A percentile compares a stretch with the other conserved stretches of the same genome.
Evolutionary conservation across 352 stramenopile species (phyloP).

Genomic region (Blastocystis sp.): DNA sequence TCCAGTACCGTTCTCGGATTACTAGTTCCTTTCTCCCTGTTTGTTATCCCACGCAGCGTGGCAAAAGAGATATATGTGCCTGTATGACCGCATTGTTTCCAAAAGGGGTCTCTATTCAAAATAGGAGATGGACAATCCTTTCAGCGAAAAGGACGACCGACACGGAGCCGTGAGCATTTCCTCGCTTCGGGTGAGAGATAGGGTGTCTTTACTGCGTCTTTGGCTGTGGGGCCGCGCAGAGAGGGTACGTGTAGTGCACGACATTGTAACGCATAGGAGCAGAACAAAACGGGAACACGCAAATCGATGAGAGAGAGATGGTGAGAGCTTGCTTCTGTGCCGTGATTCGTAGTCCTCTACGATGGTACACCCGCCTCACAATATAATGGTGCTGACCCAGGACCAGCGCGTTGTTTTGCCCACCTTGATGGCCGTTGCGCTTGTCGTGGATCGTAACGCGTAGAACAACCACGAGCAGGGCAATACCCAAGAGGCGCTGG

Average conservation of each 20-base stretch:
- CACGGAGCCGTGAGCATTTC: not conserved
- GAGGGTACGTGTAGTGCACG: slow-evolving; percentile 1
- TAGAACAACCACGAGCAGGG: slow-evolving; percentile 57
- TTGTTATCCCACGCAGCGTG: not conserved
- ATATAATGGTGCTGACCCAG: slow-evolving; percentile 30
- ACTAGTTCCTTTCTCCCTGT: slow-evolving; percentile 12
- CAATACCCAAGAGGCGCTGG: slow-evolving; percentile 33
- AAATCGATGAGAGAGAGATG: slow-evolving; percentile 25
- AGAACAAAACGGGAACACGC: not conserved
- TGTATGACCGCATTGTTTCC: not conserved
- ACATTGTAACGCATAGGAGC: not conserved
- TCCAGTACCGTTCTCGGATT: slow-evolving; percentile 60
- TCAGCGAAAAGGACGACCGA: slow-evolving; percentile 39
- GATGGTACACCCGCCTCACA: slow-evolving; percentile 6
- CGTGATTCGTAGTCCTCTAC: slow-evolving; percentile 6
- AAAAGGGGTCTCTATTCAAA: not conserved
- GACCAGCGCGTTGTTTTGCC: slow-evolving; percentile 48
- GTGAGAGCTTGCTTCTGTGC: not conserved
- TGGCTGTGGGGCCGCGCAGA: not conserved
- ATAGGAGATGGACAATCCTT: slow-evolving; percentile 48
- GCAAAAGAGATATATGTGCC: too few relatives aligned
- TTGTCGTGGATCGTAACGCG: not conserved
- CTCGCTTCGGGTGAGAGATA: not conserved
- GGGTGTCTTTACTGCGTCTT: slow-evolving; percentile 32
- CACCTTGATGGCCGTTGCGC: slow-evolving; percentile 24